These are phyloP conservation scores for Silene conica DNA, from an alignment of 148 eudicot species.

Conservation along the genomic window DNA sequence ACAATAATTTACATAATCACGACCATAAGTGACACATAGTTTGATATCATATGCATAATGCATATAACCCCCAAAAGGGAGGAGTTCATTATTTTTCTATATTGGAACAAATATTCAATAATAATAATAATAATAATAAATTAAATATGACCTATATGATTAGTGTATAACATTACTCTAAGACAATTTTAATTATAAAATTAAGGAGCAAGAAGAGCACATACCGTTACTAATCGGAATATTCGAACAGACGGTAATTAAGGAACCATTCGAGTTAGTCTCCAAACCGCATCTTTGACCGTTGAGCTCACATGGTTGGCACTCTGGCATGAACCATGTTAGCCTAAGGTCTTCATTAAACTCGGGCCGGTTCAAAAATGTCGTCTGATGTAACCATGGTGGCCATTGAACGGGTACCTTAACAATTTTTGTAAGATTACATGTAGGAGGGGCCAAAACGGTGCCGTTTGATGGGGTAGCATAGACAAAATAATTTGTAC, in stretches of 20 bases:
- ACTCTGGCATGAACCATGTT: slow-evolving; percentile 40
- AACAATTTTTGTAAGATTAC: slow-evolving; percentile 7
- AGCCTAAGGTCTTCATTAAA: slow-evolving; percentile 40
- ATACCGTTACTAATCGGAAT: slow-evolving; percentile 24
- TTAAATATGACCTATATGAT: too few species aligned
- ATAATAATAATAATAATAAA: too few species aligned
- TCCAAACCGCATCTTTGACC: slow-evolving; percentile 33
- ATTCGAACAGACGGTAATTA: slow-evolving; percentile 19
- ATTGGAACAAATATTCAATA: too few species aligned
- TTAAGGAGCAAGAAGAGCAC: background rate
- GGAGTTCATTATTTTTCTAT: too few species aligned
- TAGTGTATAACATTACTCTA: too few species aligned
- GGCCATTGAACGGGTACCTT: slow-evolving; percentile 45
- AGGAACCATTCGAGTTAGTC: background rate
- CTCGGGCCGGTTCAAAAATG: slow-evolving; percentile 21
- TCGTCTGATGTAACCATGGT: slow-evolving; percentile 16
- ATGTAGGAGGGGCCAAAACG: background rate
- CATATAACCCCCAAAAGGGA: too few species aligned
- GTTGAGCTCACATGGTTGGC: slow-evolving; percentile 39
- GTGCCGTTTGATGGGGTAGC: slow-evolving; percentile 23
- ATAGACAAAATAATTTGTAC: slow-evolving; percentile 30
- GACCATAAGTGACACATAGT: background rate
- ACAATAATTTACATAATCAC: background rate
- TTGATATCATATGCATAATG: too few species aligned
- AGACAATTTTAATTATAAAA: too few species aligned